Evolutionary conservation across 257 asterid genomes (phyloP).

Genomic region (Catharanthus roseus): DNA sequence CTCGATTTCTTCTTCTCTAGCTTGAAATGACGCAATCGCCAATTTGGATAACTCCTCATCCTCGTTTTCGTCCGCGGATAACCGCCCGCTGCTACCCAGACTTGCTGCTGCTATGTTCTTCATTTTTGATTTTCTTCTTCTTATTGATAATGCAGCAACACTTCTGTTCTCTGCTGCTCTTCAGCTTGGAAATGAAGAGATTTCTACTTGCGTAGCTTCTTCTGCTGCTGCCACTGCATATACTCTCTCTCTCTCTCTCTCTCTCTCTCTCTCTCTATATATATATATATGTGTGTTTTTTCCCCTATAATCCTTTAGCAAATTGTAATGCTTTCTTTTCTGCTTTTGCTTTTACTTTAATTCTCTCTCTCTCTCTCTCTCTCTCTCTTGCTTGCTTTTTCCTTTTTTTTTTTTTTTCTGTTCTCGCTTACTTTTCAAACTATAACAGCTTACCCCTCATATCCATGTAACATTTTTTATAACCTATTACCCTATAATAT

Average conservation of each 20-base stretch:
- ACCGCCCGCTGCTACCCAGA: conserved; percentile 52
- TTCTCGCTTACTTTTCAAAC: conserved; percentile 54
- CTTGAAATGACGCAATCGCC: conserved; percentile 55
- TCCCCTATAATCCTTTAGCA: too few species aligned
- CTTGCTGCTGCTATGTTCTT: conserved; percentile 47
- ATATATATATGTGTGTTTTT: too few species aligned
- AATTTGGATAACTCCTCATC: conserved; percentile 58
- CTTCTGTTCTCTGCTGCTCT: background rate
- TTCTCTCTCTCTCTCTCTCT: conserved; percentile 16
- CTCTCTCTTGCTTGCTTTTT: too few species aligned
- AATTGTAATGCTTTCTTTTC: conserved; percentile 15
- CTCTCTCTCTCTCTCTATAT: too few species aligned
- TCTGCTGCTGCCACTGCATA: background rate
- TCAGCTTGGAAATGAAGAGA: background rate
- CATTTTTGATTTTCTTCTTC: conserved; percentile 26
- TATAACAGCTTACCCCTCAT: conserved; percentile 24
- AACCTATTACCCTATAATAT: too few species aligned
- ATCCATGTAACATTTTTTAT: too few species aligned
- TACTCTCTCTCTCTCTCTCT: background rate
- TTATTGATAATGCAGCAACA: too few species aligned
- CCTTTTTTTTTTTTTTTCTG: too few species aligned
- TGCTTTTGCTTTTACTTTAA: conserved; percentile 59
- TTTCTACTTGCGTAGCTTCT: background rate
- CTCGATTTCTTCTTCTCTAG: conserved; percentile 76
- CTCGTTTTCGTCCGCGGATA: conserved; percentile 37